Evolutionary conservation across 805 yeast genomes (phyloP).

Genomic region (Pichia kluyveri): DNA sequence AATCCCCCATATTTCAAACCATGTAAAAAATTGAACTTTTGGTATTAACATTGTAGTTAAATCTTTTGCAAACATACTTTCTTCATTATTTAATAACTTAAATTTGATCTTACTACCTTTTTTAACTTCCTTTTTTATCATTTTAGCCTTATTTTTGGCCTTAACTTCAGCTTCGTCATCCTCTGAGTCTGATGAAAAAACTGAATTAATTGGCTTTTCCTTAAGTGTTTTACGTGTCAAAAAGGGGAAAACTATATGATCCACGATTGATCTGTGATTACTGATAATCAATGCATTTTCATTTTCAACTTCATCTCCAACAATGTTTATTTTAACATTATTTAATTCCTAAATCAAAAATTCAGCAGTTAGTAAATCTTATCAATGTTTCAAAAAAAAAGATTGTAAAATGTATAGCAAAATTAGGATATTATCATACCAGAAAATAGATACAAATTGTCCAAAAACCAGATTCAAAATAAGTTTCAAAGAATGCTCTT

Average conservation of each 20-base stretch:
- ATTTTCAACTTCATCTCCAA: constrained; percentile 35
- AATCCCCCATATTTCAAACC: constrained; percentile 58
- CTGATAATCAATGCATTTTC: constrained; percentile 30
- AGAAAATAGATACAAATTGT: constrained; percentile 23
- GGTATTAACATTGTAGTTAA: constrained; percentile 29
- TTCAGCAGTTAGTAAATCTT: constrained; percentile 4
- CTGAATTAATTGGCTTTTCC: background rate
- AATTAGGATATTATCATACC: constrained; percentile 3
- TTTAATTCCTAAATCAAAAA: constrained; percentile 21
- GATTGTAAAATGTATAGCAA: too few relatives aligned
- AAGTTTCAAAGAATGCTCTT: constrained; percentile 12
- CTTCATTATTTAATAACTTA: constrained; percentile 1
- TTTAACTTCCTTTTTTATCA: background rate
- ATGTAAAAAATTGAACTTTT: constrained; percentile 50
- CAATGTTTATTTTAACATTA: constrained; percentile 28
- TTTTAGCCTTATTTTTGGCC: background rate
- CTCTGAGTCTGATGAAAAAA: constrained; percentile 1
- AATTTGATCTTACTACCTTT: background rate
- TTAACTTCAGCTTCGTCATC: constrained; percentile 1
- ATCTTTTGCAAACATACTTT: constrained; percentile 18
- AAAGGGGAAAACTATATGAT: constrained; percentile 45
- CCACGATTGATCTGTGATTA: constrained; percentile 65
- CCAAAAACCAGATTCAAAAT: constrained; percentile 26
- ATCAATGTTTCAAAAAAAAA: too few relatives aligned
- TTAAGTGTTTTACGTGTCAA: constrained; percentile 25